Evolutionary conservation across 805 yeast species (phyloP), one percentile per base, ranked within the genome.

Genomic region (Kodamaea lidongshanica): DNA sequence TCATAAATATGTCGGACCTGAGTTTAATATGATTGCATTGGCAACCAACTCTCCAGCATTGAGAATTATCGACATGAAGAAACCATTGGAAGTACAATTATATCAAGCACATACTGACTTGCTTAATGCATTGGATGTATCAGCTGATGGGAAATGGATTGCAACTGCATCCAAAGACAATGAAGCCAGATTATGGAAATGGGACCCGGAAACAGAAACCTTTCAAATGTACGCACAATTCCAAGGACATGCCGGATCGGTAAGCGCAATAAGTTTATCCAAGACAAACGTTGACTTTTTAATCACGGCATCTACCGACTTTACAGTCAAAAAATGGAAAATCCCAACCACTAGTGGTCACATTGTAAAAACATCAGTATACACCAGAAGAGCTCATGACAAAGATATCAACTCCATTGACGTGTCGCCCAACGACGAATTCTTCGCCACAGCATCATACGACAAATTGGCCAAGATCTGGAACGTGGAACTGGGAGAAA

Each of bases 321-420:
- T 84, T 44, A 87, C 96, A 0, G 69, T 87, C 20, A 87, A 87
- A 52, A 79, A 78, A 52, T 87, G 96, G 96, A 67, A 66, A 25
- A 71, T 87, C 16, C 86, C 88, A 4, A 59, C 58, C 32, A 59
- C 56, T n/a, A 37, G 39, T 2, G 45, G 46, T 33, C 19, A 38
- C 30, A 19, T 44, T 3, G 67, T 83, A 5, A 75, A 69, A 44
- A 61, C 67, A 2, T 82, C 96, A 2, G 86, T 78, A 32, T 92
- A 80, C 55, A 92, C 98, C 0, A 76, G 96, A 65, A 76, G 88
- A 48, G 97, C 96, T 1, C 99, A 92, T 54, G 97, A 92, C 33
- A 92, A 89, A 54, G 96, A 92, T 55, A 92, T 92, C 37, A 94
- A 92, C 48, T 72, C 89, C 2, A 61, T 92, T 31, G 96, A 87